A percentile compares a stretch with the other conserved stretches of the same genome.
Evolutionary conservation across 768 basidiomycete species (phyloP).

Genomic region (Nidula microcarpa): DNA sequence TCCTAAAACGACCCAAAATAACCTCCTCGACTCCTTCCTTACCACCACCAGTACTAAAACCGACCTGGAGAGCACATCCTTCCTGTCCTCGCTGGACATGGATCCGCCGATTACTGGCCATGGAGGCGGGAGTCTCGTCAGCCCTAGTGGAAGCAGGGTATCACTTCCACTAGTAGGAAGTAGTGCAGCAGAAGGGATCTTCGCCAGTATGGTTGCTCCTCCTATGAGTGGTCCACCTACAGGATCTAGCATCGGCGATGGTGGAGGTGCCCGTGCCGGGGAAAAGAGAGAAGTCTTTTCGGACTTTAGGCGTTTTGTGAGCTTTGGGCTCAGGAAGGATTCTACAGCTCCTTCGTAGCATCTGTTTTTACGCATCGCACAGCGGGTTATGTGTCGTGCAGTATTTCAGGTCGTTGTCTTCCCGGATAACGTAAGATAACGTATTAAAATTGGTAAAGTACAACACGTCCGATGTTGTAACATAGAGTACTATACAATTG

Average conservation of each 20-base stretch:
- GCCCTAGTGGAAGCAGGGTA: conserved; percentile 63
- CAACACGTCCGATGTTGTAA: background rate
- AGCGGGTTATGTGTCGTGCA: too few relatives aligned
- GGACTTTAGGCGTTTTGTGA: conserved; percentile 84
- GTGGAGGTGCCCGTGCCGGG: conserved; percentile 29
- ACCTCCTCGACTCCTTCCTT: conserved; percentile 87
- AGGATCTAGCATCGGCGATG: conserved; percentile 47
- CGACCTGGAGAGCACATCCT: conserved; percentile 86
- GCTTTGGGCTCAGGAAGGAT: conserved; percentile 82
- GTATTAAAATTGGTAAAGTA: background rate
- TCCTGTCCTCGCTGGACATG: conserved; percentile 95
- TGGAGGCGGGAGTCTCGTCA: conserved; percentile 50
- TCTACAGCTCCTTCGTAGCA: conserved; percentile 23
- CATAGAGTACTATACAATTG: background rate
- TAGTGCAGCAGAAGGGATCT: conserved; percentile 48
- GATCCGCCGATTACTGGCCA: conserved; percentile 63
- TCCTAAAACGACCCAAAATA: conserved; percentile 80
- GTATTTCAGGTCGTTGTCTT: too few relatives aligned
- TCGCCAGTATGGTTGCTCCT: conserved; percentile 58
- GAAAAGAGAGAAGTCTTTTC: conserved; percentile 81
- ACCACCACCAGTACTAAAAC: conserved; percentile 90
- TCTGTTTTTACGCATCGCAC: too few relatives aligned
- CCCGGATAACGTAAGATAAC: background rate
- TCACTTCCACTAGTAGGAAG: conserved; percentile 41
- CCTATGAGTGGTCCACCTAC: conserved; percentile 62